Percentiles rank a stretch among this genome's conserved stretches.
Evolutionary conservation across 2,329 filamentous ascomycete species (phyloP).

Genomic region (Septoria linicola): DNA sequence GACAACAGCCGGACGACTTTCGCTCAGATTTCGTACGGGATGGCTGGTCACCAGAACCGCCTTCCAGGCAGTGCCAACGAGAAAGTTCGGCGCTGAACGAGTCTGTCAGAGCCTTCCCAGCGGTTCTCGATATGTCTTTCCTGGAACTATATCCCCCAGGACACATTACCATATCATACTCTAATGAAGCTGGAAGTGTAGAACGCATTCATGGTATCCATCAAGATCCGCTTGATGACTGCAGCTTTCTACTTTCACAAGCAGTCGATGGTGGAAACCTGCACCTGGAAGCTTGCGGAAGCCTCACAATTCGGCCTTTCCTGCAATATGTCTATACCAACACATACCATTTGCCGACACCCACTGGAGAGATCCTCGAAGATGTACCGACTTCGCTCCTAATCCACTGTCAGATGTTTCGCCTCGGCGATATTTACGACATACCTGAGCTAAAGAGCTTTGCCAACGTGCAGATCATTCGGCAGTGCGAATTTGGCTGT

Average conservation of each 20-base stretch:
- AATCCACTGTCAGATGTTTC: conserved; percentile 44
- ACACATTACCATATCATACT: conserved; percentile 35
- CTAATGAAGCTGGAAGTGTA: conserved; percentile 36
- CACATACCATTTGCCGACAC: conserved; percentile 36
- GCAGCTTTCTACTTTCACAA: conserved; percentile 42
- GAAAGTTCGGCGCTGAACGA: not conserved
- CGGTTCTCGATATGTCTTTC: conserved; percentile 23
- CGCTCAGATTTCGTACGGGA: not conserved
- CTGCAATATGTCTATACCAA: conserved; percentile 46
- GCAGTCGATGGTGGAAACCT: conserved; percentile 44
- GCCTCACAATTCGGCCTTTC: conserved; percentile 39
- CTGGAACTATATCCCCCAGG: conserved; percentile 28
- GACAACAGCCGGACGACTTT: not conserved
- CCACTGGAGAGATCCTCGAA: conserved; percentile 28
- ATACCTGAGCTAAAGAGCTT: conserved; percentile 41
- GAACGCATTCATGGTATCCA: conserved; percentile 39
- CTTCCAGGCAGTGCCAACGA: not conserved
- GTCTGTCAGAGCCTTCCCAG: no score
- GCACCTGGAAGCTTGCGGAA: conserved; percentile 41
- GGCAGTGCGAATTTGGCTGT: conserved; percentile 42
- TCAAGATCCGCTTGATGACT: conserved; percentile 35
- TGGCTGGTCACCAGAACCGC: conserved; percentile 7
- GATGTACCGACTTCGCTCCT: conserved; percentile 40
- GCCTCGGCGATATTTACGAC: conserved; percentile 44
- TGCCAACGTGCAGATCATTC: conserved; percentile 43